Evolutionary conservation across 169 alveolate genomes (phyloP), one percentile per base, ranked within the genome.

Genomic region (Plasmodium cynomolgi): DNA sequence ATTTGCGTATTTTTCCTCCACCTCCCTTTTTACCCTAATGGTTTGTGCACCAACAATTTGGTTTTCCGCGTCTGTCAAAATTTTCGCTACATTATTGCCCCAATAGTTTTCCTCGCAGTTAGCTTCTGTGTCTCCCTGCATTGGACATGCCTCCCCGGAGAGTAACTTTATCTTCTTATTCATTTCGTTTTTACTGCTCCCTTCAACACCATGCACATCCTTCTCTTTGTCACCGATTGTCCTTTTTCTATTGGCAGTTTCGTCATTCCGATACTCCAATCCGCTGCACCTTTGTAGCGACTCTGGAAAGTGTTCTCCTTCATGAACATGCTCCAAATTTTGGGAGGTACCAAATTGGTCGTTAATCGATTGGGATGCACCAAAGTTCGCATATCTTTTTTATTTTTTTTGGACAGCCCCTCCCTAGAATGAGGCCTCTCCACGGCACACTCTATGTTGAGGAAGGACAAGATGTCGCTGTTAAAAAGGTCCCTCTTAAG

Each of bases 401-500:
- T 17, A 4, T 20, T 31, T 50, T 50, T 13, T 17, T 50, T 3
- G 62, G 23, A 1, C n/a, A 26, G 3, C 33, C 26, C 37, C 5
- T 29, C 31, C 5, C 8, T n/a, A 17, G 8, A 13, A 20, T 2
- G 13, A 39, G 62, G 34, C 33, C 4, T 68, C 41, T 80, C 56
- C 56, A 17, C 72, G 8, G 44, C 8, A 17, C 73, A 11, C 37
- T 90, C 94, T 80, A 90, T 80, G 47, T 90, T 80, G 23, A 90
- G 54, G 33, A 90, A 80, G 13, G 50, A 58, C 34, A 90, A 90
- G 23, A 90, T 90, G 82, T 90, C 37, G 82, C 80, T 90, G 82
- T 39, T 90, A 68, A 90, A 90, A 5, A 90, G 6, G 41, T 90
- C 90, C 17, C 83, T 56, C 56, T 90, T 90, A 29, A 90, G 82